phyloP scores from a whole-genome alignment of 768 basidiomycete genomes.

The Rhodotorula diobovata region DNA sequence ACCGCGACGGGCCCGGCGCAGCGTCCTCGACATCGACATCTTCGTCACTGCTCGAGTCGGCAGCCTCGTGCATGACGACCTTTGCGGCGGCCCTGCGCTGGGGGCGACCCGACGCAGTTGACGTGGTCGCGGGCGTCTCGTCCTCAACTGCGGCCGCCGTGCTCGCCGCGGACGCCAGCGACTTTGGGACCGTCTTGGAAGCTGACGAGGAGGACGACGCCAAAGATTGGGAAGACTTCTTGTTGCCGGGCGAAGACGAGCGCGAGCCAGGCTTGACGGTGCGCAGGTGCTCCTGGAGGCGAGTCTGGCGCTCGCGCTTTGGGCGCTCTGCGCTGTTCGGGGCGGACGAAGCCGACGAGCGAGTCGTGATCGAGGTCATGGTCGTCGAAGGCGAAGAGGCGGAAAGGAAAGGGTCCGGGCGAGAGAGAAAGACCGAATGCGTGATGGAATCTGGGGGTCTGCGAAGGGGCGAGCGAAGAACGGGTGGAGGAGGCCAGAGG shows the following conservation, averaged over 20 bases:
- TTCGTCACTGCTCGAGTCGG: neutral
- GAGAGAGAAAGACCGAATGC: neutral
- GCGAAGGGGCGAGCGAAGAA: neutral
- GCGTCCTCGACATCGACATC: neutral
- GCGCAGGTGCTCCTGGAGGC: slow-evolving; percentile 32
- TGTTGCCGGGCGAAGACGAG: neutral
- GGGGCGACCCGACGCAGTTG: slow-evolving; percentile 4
- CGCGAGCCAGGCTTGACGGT: slow-evolving; percentile 26
- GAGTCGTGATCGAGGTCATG: neutral
- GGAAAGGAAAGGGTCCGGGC: neutral
- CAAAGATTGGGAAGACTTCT: neutral
- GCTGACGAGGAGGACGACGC: slow-evolving; percentile 5
- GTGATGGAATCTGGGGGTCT: neutral
- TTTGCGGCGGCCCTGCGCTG: slow-evolving; percentile 11
- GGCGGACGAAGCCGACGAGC: neutral
- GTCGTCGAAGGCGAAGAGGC: too few species aligned
- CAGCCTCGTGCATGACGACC: slow-evolving; percentile 16
- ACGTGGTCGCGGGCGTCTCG: too few species aligned
- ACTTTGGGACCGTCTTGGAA: neutral
- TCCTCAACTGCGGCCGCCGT: neutral
- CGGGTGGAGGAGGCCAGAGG: neutral
- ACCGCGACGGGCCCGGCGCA: neutral
- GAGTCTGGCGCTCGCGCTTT: slow-evolving; percentile 31
- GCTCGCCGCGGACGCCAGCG: neutral
- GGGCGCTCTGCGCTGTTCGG: neutral